Evolutionary conservation across 305 asterid genomes (phyloP).

Genomic region (Fraxinus baroniana): DNA sequence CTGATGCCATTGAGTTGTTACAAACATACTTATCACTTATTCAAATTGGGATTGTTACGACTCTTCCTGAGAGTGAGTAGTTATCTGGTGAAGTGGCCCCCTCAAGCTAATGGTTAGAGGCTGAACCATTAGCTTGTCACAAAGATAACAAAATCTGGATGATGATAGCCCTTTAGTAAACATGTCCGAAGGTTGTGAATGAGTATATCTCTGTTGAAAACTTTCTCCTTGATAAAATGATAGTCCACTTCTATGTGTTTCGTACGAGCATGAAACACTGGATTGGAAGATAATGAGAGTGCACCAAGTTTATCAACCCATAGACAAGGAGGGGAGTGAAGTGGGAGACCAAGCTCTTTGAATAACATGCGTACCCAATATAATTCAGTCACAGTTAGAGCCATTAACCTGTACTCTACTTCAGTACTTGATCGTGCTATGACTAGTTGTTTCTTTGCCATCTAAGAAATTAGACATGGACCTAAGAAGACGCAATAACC

Average conservation of each 20-base stretch:
- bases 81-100: background rate
- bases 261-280: background rate
- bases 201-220: background rate
- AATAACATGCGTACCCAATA: background rate
- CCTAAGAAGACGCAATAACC: background rate
- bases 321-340: background rate
- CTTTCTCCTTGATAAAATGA: background rate
- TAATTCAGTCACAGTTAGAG: background rate
- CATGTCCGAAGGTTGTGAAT: background rate
- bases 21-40: too few species aligned
- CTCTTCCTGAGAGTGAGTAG: background rate
- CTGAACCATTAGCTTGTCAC: background rate
- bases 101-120: background rate
- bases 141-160: background rate
- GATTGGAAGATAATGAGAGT: background rate
- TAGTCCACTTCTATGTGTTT: background rate
- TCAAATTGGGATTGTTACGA: too few species aligned
- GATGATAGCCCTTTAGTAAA: background rate
- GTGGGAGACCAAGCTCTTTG: background rate
- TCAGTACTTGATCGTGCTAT: background rate
- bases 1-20: too few species aligned
- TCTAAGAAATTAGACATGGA: background rate
- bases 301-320: background rate
- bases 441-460: background rate
- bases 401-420: background rate